Base-by-base conservation (phyloP, 257 asterid species). In the Cruciata laevipes region DNA sequence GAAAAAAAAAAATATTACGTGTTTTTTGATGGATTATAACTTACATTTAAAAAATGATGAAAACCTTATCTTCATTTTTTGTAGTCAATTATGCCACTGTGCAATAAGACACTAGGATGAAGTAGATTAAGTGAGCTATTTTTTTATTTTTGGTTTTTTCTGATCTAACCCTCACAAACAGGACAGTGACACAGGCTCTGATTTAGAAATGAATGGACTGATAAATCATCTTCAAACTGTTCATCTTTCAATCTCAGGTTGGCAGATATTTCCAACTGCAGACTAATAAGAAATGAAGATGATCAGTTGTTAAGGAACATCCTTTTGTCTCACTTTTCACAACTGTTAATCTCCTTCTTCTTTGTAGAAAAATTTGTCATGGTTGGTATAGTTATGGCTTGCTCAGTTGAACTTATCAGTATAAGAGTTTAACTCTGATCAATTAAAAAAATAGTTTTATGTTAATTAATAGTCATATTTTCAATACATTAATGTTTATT, bases 241-340 rank as follows among this genome's bases (percentile, higher is more conserved):
- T 52, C 1, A n/a, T 25, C 18, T 32, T 31, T 53, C 44, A 31
- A 6, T 52, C 49, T 32, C 42, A 31, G 21, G 42, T 52, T 67
- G 71, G 35, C 40, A 51, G 40, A 66, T 17, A 51, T 16, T 51
- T 42, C 18, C 44, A 47, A 44, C 17, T 2, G 32, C 0, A 25
- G 10, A 60, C 27, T 7, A 27, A 6, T 17, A 42, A 44, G 14
- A 27, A 47, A n/a, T 27, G 60, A 47, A 65, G 60, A 47, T 65
- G 69, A 65, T 25, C 25, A 27, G 58, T 44, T 33, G 52, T 52
- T 25, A 24, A 33, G 37, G 69, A 65, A 35, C 69, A 24, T 44
- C 20, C 60, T 65, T 63, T 65, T 44, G 69, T 47, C 69, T 65
- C 69, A 44, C 69, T 33, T 65, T 63, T 65, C 69, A 27, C 44